Evolutionary conservation across 192 early-diverging fungal genomes (phyloP), one percentile per base, ranked within the genome.

Genomic region (Radiomyces spectabilis): DNA sequence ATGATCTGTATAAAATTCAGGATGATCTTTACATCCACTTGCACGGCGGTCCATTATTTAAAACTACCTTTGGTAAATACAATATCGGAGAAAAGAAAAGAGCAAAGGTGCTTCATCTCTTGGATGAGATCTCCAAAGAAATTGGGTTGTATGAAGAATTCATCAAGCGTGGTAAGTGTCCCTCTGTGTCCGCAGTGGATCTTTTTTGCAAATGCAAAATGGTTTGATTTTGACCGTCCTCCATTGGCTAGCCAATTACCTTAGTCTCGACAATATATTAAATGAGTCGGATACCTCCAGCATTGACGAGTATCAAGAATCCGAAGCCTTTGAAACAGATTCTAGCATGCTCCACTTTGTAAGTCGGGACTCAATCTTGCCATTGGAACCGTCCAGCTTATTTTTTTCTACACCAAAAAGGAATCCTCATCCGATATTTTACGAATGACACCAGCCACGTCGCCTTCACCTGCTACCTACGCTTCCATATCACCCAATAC

Each of bases 111-210:
- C 53, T 53, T 16, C 58, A 68, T 34, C 65, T 82, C 4, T 43
- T 82, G 29, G 80, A 82, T 48, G 55, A 69, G 43, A 70, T 82
- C 7, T 48, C 63, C 30, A 67, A 68, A 35, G 80, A 82, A 31
- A 72, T 74, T 27, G 77, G 75, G 5, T 62, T 82, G 6, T 82
- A 82, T 43, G 80, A 82, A 50, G 77, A 82, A 57, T 82, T 82
- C 65, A 69, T 74, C n/a, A 78, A 78, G 5, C 74, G 64, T 61
- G 75, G 79, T 81, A 71, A 59, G n/a, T n/a, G n/a, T n/a, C n/a
- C n/a, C n/a, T n/a, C n/a, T n/a, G n/a, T n/a, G n/a, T n/a, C n/a
- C n/a, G n/a, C n/a, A n/a, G n/a, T n/a, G n/a, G n/a, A 27, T 10
- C 13, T 24, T 10, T 37, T 4, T 42, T 27, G 25, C 37, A n/a